Base-by-base conservation (phyloP, 1,284 basidiomycete species). In the Anthracocystis panici-leucophaei region DNA sequence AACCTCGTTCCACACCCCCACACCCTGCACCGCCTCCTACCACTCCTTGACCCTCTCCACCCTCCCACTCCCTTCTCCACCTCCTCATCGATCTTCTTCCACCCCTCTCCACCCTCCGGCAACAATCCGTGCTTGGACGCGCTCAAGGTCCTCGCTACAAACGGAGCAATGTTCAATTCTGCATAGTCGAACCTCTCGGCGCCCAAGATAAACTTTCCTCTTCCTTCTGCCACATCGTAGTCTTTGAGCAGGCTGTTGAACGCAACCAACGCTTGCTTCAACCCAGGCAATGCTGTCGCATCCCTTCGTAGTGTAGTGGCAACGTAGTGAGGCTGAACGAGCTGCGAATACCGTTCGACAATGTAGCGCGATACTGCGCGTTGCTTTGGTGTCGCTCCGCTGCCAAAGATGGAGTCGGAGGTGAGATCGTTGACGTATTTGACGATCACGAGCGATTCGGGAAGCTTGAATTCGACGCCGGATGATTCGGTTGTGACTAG, bases 361-460 rank as follows among this genome's bases (percentile, higher is more conserved):
- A 67, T 21, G 46, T 67, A 67, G 16, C 58, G 38, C 16, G 65
- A 50, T 2, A 18, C 29, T 0, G 65, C 65, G 5, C 42, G 50
- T 23, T 52, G 41, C 21, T 48, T 16, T 2, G 58, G 7, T 2
- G 21, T n/a, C n/a, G 16, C 38, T n/a, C n/a, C n/a, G 40, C 33
- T 21, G 5, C 35, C 8, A 31, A 68, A 62, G 48, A 62, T 57
- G 0, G 29, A 9, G 21, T 38, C 6, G 5, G 21, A 7, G 16
- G 54, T 25, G 1, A 56, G 20, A 23, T 72, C 69, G 31, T 53
- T 27, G 20, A 72, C 63, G 35, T 72, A 72, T 33, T 72, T 64
- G 27, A 65, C 69, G 18, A 72, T 63, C 21, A 72, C 69, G 10
- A 62, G 59, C 33, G 58, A 62, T 54, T 67, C 64, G 12, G 64